Evolutionary conservation across 1,284 basidiomycete species (phyloP).

Genomic region (Bjerkandera adusta): DNA sequence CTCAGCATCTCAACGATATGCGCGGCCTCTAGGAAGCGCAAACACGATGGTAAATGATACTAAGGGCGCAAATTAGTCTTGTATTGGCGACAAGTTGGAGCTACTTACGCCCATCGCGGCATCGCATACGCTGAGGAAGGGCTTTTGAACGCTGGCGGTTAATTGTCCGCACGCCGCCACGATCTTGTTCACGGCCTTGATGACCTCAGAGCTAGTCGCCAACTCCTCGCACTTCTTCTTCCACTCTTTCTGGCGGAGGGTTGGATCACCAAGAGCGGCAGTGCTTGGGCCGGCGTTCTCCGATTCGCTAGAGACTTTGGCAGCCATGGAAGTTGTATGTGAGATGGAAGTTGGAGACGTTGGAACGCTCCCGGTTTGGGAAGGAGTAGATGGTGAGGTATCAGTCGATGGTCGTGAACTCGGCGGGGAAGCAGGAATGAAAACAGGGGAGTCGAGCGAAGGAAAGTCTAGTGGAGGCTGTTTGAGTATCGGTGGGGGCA

Average conservation of each 20-base stretch:
- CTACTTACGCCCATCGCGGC: constrained; percentile 59
- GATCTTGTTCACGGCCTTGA: constrained; percentile 57
- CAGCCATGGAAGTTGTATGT: background rate
- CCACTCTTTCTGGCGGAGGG: constrained; percentile 11
- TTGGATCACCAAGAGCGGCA: background rate
- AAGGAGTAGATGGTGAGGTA: background rate
- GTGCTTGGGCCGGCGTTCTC: background rate
- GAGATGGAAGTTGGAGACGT: background rate
- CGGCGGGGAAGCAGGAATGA: constrained; percentile 32
- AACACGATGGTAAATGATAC: constrained; percentile 70
- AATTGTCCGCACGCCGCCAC: constrained; percentile 69
- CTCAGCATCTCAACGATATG: constrained; percentile 66
- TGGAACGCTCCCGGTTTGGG: background rate
- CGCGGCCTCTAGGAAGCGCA: constrained; percentile 65
- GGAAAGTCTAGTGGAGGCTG: constrained; percentile 53
- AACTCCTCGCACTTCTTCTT: constrained; percentile 39
- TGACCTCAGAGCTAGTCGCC: constrained; percentile 54
- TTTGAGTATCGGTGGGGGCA: constrained; percentile 13
- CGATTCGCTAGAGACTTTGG: background rate
- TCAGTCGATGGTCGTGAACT: background rate
- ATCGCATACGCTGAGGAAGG: constrained; percentile 66
- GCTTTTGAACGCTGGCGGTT: constrained; percentile 56
- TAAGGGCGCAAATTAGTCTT: constrained; percentile 24
- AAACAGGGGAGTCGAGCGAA: constrained; percentile 50
- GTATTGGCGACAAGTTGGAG: constrained; percentile 2